A percentile compares a stretch with the other conserved stretches of the same genome.
These are phyloP conservation scores for Vigna nakashimae DNA, from an alignment of 306 rosid genomes.

Conservation along the genomic window DNA sequence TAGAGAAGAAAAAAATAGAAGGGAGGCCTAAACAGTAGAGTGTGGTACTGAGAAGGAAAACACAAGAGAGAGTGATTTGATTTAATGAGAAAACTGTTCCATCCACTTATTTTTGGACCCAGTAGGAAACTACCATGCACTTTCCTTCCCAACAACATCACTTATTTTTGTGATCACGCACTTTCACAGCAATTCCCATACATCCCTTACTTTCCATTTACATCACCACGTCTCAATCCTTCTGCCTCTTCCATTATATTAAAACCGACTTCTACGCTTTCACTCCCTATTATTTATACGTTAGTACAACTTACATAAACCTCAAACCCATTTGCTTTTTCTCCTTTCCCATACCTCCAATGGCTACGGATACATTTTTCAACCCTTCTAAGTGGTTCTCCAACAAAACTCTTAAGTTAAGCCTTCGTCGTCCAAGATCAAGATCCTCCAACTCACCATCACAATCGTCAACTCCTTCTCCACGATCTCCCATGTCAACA, in stretches of 20 bases:
- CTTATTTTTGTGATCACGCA: neutral
- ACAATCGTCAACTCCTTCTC: conserved; percentile 27
- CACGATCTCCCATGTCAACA: conserved; percentile 43
- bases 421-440: conserved; percentile 48
- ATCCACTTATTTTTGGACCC: conserved; percentile 38
- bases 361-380: conserved; percentile 50
- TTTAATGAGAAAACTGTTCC: neutral
- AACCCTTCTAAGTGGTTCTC: conserved; percentile 73
- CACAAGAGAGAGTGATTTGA: neutral
- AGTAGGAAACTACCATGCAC: conserved; percentile 48
- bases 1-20: no score
- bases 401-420: conserved; percentile 49
- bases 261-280: neutral
- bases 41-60: neutral
- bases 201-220: neutral
- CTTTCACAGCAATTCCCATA: conserved; percentile 46
- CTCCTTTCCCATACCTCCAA: neutral
- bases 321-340: no score
- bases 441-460: conserved; percentile 50
- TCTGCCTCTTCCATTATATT: neutral
- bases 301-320: neutral
- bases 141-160: conserved; percentile 30
- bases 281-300: neutral
- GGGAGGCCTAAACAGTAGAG: neutral
- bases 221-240: neutral